Evolutionary conservation across 257 asterid species (phyloP).

Genomic region (Gentiana macrophylla): DNA sequence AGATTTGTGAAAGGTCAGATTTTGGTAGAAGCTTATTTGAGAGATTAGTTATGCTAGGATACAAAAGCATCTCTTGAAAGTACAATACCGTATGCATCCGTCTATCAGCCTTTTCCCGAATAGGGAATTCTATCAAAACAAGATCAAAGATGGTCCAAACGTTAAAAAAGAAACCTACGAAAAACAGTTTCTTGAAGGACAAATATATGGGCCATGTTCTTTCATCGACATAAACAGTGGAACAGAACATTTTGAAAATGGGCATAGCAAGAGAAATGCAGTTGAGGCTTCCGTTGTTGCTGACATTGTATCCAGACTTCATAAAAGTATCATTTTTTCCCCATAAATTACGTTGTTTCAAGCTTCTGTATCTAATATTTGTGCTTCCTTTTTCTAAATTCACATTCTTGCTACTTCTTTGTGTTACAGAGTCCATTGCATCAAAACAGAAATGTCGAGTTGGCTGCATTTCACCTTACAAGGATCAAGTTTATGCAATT

Average conservation of each 20-base stretch:
- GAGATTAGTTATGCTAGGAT: constrained; percentile 52
- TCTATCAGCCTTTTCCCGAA: constrained; percentile 69
- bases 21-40: constrained; percentile 78
- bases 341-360: not conserved
- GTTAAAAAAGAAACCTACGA: constrained; percentile 28
- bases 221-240: constrained; percentile 49
- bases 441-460: constrained; percentile 38
- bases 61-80: constrained; percentile 43
- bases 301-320: constrained; percentile 47
- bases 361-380: not conserved
- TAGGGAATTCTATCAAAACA: constrained; percentile 38
- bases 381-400: not conserved
- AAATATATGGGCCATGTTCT: constrained; percentile 49
- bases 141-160: constrained; percentile 41
- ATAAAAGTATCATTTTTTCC: constrained; percentile 22
- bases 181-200: constrained; percentile 32
- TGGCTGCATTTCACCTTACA: constrained; percentile 82
- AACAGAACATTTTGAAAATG: constrained; percentile 32
- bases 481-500: constrained; percentile 65
- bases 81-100: constrained; percentile 88
- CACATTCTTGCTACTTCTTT: not conserved
- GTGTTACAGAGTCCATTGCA: constrained; percentile 24
- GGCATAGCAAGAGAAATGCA: constrained; percentile 34
- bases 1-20: constrained; percentile 39
- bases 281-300: constrained; percentile 46